These are phyloP conservation scores for Lepidium didymum DNA, from an alignment of 345 rosid species.

Conservation along the genomic window DNA sequence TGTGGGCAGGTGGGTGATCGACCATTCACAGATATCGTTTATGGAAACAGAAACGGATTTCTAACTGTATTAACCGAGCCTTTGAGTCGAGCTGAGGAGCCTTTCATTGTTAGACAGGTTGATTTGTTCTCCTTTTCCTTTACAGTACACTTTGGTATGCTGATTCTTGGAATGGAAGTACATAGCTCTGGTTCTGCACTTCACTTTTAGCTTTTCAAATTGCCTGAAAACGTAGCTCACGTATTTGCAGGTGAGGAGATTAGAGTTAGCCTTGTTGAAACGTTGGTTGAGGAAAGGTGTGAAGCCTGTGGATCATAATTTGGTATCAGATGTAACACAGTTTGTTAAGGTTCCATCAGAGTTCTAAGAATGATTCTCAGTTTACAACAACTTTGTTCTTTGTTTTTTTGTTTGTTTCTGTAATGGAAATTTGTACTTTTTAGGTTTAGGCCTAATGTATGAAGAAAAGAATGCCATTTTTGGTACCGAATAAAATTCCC, in stretches of 20 bases:
- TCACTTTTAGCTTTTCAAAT: not conserved
- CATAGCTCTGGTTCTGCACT: not conserved
- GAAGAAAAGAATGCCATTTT: constrained; percentile 40
- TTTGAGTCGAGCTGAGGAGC: constrained; percentile 70
- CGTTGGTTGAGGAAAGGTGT: constrained; percentile 60
- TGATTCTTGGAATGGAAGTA: not conserved
- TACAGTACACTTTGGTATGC: not conserved
- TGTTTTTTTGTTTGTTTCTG: not conserved
- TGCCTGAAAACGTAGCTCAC: not conserved
- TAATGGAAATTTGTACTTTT: constrained; percentile 1
- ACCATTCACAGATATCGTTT: constrained; percentile 88
- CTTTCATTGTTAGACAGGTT: constrained; percentile 94
- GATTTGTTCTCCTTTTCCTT: constrained; percentile 12
- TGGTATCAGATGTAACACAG: constrained; percentile 49
- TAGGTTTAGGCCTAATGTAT: constrained; percentile 27
- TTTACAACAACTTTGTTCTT: not conserved
- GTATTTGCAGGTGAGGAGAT: constrained; percentile 71
- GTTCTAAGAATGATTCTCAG: constrained; percentile 26
- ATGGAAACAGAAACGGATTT: constrained; percentile 80
- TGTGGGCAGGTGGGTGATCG: constrained; percentile 84
- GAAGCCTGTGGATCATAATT: constrained; percentile 54
- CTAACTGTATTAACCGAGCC: constrained; percentile 78
- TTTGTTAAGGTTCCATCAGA: constrained; percentile 54
- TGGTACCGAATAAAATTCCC: no score
- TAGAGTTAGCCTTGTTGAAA: constrained; percentile 53